A percentile compares a stretch with the other conserved stretches of the same genome.
Conservation (phyloP, 305 asterid genomes). For the Solanum chacoense region DNA sequence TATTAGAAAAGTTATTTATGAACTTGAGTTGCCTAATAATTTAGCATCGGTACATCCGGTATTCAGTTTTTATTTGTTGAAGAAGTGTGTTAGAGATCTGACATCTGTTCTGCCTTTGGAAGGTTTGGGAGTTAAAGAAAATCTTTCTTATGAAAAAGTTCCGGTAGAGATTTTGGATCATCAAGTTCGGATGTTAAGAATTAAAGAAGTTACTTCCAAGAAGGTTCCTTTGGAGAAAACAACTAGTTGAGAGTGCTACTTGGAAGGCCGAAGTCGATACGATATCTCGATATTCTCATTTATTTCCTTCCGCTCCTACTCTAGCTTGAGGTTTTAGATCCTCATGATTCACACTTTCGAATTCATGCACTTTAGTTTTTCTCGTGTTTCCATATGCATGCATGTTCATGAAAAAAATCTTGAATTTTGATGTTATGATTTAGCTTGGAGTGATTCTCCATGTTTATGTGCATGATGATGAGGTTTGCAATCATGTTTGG, state of each 20-base stretch:
- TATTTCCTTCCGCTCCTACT: not conserved
- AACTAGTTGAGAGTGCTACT: not conserved
- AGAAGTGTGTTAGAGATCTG: not conserved
- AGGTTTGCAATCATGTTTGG: not conserved
- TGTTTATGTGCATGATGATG: not conserved
- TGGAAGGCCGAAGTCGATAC: not conserved
- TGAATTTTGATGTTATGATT: not conserved
- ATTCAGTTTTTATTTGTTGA: not conserved
- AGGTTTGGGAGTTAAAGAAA: not conserved
- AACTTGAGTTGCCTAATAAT: not conserved
- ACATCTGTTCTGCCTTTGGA: not conserved
- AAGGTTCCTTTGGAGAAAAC: not conserved
- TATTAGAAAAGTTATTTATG: not conserved
- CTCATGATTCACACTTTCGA: not conserved
- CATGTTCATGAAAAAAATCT: not conserved
- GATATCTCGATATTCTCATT: not conserved
- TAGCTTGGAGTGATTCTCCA: not conserved
- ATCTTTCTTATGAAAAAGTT: not conserved
- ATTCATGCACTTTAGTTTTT: not conserved
- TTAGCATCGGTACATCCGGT: not conserved
- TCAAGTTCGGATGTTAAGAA: not conserved
- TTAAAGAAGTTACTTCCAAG: not conserved
- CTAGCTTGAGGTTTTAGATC: not conserved
- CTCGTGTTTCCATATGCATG: not conserved
- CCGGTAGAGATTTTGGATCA: not conserved